Evolutionary conservation across 2,329 filamentous ascomycete species (phyloP).

Genomic region (Xylariaceae sp.): DNA sequence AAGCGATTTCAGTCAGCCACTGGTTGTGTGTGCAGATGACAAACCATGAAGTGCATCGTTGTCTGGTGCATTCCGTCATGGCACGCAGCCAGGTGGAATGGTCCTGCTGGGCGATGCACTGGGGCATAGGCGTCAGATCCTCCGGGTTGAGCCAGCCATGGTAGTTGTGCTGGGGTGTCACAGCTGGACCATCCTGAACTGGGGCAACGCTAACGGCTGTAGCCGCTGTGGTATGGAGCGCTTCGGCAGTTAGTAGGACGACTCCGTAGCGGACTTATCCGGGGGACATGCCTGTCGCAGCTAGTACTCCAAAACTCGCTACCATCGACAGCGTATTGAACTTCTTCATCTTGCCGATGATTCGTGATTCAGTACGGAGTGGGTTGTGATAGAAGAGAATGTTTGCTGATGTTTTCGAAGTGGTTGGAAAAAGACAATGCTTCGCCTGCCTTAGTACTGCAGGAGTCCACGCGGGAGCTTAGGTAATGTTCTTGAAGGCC

Average conservation of each 20-base stretch:
- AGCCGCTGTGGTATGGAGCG: conserved; percentile 1
- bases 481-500: not conserved
- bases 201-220: not conserved
- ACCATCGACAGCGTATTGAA: conserved; percentile 1
- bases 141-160: conserved; percentile 10
- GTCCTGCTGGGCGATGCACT: conserved; percentile 11
- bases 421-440: not conserved
- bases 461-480: not conserved
- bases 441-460: not conserved
- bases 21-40: conserved; percentile 2
- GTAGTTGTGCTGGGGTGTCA: conserved; percentile 2
- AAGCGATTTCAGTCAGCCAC: conserved; percentile 8
- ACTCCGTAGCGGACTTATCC: not conserved
- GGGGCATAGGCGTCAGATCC: conserved; percentile 7
- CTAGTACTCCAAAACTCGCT: not conserved
- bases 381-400: not conserved
- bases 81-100: conserved; percentile 6
- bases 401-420: not conserved
- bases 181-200: not conserved
- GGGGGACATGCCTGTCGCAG: conserved; percentile 2
- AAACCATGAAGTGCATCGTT: conserved; percentile 5
- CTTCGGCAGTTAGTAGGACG: not conserved
- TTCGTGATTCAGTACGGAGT: not conserved
- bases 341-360: conserved; percentile 3
- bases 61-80: conserved; percentile 9